phyloP scores from a whole-genome alignment of 805 yeast genomes.

The Huiozyma sinensis region DNA sequence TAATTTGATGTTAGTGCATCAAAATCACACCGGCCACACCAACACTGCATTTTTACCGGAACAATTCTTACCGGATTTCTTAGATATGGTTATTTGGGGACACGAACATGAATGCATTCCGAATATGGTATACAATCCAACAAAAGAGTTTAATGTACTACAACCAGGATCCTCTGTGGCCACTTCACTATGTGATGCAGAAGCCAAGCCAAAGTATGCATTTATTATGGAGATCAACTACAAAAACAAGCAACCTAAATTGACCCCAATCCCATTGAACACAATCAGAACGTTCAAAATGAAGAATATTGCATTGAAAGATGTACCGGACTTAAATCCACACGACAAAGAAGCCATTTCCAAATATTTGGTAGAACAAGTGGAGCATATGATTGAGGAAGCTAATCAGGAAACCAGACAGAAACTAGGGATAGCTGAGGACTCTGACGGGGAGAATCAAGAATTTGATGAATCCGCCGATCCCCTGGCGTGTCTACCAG shows the following conservation, averaged over 20 bases:
- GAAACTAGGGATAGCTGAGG: constrained; percentile 18
- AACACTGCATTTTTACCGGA: constrained; percentile 81
- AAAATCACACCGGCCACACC: constrained; percentile 76
- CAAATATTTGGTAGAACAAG: constrained; percentile 47
- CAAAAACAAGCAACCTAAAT: constrained; percentile 45
- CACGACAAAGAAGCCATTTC: constrained; percentile 54
- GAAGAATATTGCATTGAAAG: constrained; percentile 47
- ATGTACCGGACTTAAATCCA: constrained; percentile 45
- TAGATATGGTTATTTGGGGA: constrained; percentile 89
- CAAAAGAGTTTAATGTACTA: constrained; percentile 59
- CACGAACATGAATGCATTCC: constrained; percentile 94
- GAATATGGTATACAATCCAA: constrained; percentile 43
- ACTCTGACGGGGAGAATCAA: constrained; percentile 2
- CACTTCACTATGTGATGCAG: constrained; percentile 80
- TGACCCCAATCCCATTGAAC: constrained; percentile 33
- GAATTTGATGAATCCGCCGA: constrained; percentile 14
- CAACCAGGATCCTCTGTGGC: constrained; percentile 95
- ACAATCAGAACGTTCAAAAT: constrained; percentile 78
- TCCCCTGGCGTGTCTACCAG: constrained; percentile 37
- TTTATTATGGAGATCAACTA: constrained; percentile 57
- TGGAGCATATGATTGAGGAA: constrained; percentile 49
- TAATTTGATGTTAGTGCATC: constrained; percentile 79
- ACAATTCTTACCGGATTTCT: constrained; percentile 63
- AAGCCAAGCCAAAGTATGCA: constrained; percentile 62
- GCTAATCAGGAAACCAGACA: constrained; percentile 44